Evolutionary conservation across 306 rosid species (phyloP).

Genomic region (Quercus variabilis): DNA sequence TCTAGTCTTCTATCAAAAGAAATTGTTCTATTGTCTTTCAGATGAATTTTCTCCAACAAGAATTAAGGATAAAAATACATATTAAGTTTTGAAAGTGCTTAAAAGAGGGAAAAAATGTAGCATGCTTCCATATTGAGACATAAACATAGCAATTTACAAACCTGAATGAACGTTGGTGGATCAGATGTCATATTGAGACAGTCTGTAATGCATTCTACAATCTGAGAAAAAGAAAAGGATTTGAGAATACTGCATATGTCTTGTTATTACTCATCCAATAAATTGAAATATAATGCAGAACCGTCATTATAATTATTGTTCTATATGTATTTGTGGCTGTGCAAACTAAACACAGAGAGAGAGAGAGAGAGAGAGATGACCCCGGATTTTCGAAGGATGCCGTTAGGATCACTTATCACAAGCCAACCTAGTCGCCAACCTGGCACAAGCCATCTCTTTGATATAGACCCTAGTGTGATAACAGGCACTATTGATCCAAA

Average conservation of each 20-base stretch:
- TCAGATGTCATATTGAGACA: slow-evolving; percentile 6
- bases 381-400: slow-evolving; percentile 34
- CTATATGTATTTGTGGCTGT: background rate
- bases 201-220: slow-evolving; percentile 3
- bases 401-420: slow-evolving; percentile 32
- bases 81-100: background rate
- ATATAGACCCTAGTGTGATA: slow-evolving; percentile 46
- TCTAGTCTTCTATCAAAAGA: too few relatives aligned
- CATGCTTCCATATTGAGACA: background rate
- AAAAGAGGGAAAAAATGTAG: background rate
- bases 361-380: slow-evolving; percentile 16
- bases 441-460: slow-evolving; percentile 44
- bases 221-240: background rate
- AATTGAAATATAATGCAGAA: background rate
- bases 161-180: slow-evolving; percentile 45
- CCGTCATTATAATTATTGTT: too few relatives aligned
- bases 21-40: background rate
- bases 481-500: slow-evolving; percentile 45
- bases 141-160: background rate
- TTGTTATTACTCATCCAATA: background rate
- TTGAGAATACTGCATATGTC: background rate
- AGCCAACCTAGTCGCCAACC: slow-evolving; percentile 62
- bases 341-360: background rate
- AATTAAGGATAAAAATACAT: background rate
- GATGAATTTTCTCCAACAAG: background rate